Conservation (phyloP, 257 asterid species). For the Penstemon eatonii region DNA sequence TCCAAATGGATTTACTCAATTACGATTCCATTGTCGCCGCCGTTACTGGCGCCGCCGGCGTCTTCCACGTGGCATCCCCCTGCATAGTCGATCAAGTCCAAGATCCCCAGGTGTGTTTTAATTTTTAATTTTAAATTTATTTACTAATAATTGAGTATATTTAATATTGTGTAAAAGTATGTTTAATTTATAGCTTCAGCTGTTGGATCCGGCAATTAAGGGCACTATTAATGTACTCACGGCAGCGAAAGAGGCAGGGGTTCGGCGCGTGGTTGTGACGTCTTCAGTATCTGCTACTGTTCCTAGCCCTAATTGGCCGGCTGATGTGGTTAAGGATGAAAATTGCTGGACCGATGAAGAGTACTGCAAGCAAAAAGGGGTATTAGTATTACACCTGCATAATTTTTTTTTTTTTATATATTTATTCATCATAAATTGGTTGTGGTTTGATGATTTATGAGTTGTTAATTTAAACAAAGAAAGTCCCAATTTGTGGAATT, state of each 20-base stretch:
- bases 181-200: constrained; percentile 39
- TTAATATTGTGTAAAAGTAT: too few species aligned
- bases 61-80: constrained; percentile 83
- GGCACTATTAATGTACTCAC: constrained; percentile 87
- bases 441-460: too few species aligned
- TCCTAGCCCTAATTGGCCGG: constrained; percentile 75
- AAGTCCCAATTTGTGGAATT: background rate
- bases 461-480: too few species aligned
- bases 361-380: constrained; percentile 77
- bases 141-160: too few species aligned
- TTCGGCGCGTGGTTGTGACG: constrained; percentile 85
- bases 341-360: constrained; percentile 92
- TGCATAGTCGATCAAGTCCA: constrained; percentile 53
- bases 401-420: too few species aligned
- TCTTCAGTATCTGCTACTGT: constrained; percentile 67
- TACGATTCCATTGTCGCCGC: constrained; percentile 66
- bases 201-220: constrained; percentile 79
- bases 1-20: constrained; percentile 69
- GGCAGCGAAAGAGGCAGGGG: constrained; percentile 84
- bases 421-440: too few species aligned
- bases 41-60: constrained; percentile 58
- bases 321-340: constrained; percentile 63
- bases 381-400: constrained; percentile 18
- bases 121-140: too few species aligned
- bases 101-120: constrained; percentile 61